Conservation (phyloP, 352 stramenopile species). For the Phytophthora cactorum region DNA sequence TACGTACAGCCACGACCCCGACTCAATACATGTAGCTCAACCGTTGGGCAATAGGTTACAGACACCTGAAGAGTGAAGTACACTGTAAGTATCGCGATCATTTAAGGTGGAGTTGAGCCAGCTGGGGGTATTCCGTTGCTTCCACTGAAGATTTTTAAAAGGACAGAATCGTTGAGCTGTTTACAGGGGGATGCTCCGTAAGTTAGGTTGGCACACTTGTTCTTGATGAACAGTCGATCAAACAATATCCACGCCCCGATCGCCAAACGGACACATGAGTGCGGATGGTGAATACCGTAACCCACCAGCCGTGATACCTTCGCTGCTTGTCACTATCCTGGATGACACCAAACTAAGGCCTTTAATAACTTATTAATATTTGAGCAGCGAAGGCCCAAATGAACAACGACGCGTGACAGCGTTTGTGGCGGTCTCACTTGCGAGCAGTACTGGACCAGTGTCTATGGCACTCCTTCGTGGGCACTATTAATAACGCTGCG, state of each 20-base stretch:
- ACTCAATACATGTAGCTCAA: background rate
- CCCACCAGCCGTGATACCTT: background rate
- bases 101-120: constrained; percentile 9
- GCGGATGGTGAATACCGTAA: background rate
- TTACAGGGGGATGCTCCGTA: no score
- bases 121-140: background rate
- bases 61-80: background rate
- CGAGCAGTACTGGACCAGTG: no score
- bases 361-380: no score
- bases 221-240: constrained; percentile 6
- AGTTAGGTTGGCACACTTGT: background rate
- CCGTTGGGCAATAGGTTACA: background rate
- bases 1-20: background rate
- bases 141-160: background rate
- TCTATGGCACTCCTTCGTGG: no score
- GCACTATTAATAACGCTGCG: no score
- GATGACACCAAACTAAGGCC: no score
- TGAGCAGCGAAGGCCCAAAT: no score
- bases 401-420: no score
- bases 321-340: background rate
- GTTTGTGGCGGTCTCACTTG: no score
- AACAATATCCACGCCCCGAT: background rate
- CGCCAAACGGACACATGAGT: background rate
- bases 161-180: constrained; percentile 1
- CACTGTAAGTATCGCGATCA: background rate